Evolutionary conservation across 2,329 filamentous ascomycete species (phyloP), one percentile per base, ranked within the genome.

Genomic region (Lecanicillium sp.): DNA sequence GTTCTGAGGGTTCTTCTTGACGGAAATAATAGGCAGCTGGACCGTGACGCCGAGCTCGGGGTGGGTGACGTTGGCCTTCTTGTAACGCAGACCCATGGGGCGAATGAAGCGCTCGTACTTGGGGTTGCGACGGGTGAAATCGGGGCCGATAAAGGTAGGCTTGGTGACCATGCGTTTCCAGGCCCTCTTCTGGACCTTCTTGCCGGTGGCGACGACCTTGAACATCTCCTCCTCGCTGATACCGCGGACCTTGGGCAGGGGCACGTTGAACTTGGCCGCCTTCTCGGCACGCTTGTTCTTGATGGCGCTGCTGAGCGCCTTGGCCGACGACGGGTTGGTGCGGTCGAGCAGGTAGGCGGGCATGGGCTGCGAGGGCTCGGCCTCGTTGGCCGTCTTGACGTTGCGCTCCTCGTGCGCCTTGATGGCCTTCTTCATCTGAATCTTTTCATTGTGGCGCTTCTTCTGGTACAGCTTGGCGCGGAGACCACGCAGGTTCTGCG

Each of bases 191-290:
- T 81, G 73, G 3, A 82, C 87, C 74, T 95, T 96, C 77, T 94
- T 94, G 53, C 92, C 90, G 22, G 90, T 97, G 69, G 88, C 88
- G 55, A 97, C 80, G 12, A 95, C 89, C 66, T 87, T 90, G 72
- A 97, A 97, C 84, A 96, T 90, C 69, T 95, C 90, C 72, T 94
- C 87, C 69, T 97, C 90, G 49, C 78, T 81, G 52, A 97, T 96
- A 42, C 61, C 90, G 55, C 86, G 79, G 32, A 97, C 92, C 68
- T 95, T 96, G 27, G 92, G 92, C 55, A 98, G 63, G 2, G 92
- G 92, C 29, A 97, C 92, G 22, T 76, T 77, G 60, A 96, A 97
- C 58, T 90, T 86, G 36, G 92, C 92, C 6, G 89, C 87, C 74
- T 96, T 95, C 63, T 95, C 94, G 46, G 76, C 76, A 29, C 92